Evolutionary conservation across 1,139 yeast genomes (phyloP).

Genomic region (Sugiyamaella castrensis): DNA sequence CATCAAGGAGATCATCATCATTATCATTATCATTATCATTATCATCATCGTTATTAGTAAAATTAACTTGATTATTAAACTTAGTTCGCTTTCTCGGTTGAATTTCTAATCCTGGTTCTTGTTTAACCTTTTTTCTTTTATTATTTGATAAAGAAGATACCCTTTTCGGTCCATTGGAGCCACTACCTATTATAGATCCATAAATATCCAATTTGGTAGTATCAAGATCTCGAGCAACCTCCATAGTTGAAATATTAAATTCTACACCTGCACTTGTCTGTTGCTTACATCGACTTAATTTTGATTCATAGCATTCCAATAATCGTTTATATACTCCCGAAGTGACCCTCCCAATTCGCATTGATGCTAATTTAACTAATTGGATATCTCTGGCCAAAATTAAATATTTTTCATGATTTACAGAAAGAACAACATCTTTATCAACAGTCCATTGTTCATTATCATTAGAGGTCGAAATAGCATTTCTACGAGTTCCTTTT

Average conservation of each 20-base stretch:
- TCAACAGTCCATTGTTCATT: slow-evolving; percentile 24
- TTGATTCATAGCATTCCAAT: slow-evolving; percentile 53
- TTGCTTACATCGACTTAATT: slow-evolving; percentile 31
- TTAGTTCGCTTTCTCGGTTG: slow-evolving; percentile 21
- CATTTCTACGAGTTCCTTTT: slow-evolving; percentile 1
- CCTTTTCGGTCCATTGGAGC: too few species aligned
- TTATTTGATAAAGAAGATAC: slow-evolving; percentile 10
- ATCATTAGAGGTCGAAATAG: background rate
- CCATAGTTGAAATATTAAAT: slow-evolving; percentile 35
- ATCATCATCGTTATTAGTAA: slow-evolving; percentile 25
- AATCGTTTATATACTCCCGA: slow-evolving; percentile 62
- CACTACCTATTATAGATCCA: slow-evolving; percentile 19
- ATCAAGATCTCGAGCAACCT: slow-evolving; percentile 33
- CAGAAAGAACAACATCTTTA: slow-evolving; percentile 49
- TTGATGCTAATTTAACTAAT: slow-evolving; percentile 59
- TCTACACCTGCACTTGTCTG: slow-evolving; percentile 30
- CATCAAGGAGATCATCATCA: slow-evolving; percentile 25
- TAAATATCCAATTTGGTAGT: slow-evolving; percentile 29
- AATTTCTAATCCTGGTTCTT: slow-evolving; percentile 10
- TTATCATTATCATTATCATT: slow-evolving; percentile 31
- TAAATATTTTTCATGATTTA: slow-evolving; percentile 65
- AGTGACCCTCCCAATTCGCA: slow-evolving; percentile 68
- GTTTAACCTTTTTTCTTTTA: slow-evolving; percentile 13
- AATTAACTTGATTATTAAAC: slow-evolving; percentile 27
- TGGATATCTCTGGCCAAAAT: slow-evolving; percentile 64